phyloP scores from a whole-genome alignment of 345 rosid genomes.

The Raphanus raphanistrum region DNA sequence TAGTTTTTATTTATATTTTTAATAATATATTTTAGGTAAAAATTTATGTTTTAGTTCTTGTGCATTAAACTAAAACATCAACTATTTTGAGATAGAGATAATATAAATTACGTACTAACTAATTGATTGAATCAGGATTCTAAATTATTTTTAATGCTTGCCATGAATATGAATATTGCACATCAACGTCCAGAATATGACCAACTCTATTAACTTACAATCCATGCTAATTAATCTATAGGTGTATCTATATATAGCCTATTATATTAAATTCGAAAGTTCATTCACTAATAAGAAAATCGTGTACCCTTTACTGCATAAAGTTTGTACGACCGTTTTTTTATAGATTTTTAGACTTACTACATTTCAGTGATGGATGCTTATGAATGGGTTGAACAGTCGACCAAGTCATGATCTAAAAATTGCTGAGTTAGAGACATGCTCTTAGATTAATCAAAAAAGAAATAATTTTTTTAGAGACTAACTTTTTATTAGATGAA shows the following conservation, averaged over 20 bases:
- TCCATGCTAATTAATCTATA: background rate
- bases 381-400: too few relatives aligned
- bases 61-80: too few relatives aligned
- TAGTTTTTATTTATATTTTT: too few relatives aligned
- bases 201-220: constrained; percentile 16
- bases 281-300: background rate
- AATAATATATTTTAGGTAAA: too few relatives aligned
- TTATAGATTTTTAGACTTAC: too few relatives aligned
- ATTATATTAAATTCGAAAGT: background rate
- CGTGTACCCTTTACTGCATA: background rate
- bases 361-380: too few relatives aligned
- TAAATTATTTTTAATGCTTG: background rate
- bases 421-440: too few relatives aligned
- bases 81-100: background rate
- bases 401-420: too few relatives aligned
- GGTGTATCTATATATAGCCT: background rate
- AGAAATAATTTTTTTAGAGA: too few relatives aligned
- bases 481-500: too few relatives aligned
- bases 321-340: background rate
- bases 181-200: constrained; percentile 20
- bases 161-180: constrained; percentile 17
- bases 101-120: background rate
- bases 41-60: too few relatives aligned
- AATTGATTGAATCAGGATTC: background rate
- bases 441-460: too few relatives aligned